These are phyloP conservation scores for Penicillium sp. DNA, from an alignment of 2,329 filamentous ascomycete genomes.

Conservation along the genomic window DNA sequence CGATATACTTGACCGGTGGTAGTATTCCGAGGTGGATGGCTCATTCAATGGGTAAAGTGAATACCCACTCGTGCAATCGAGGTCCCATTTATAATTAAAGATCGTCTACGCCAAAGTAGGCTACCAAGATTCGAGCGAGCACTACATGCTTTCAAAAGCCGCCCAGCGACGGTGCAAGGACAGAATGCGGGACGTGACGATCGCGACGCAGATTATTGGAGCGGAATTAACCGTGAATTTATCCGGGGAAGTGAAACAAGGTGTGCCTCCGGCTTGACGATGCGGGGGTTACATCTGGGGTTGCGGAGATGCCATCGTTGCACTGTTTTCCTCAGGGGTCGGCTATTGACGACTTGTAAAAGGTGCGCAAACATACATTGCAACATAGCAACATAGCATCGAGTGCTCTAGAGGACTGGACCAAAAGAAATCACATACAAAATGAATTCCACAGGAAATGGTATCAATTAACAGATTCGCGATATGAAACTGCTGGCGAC, in stretches of 20 bases:
- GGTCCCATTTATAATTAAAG: neutral
- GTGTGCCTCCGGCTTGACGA: conserved; percentile 1
- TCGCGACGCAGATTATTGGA: conserved; percentile 3
- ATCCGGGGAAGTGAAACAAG: neutral
- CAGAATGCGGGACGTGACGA: neutral
- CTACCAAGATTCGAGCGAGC: conserved; percentile 1
- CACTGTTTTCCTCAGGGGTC: conserved; percentile 4
- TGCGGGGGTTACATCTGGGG: conserved; percentile 21
- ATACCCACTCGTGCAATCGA: neutral
- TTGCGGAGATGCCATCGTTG: conserved; percentile 13
- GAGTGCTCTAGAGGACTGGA: neutral
- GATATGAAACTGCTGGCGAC: conserved; percentile 1
- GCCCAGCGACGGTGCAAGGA: neutral
- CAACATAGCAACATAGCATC: neutral
- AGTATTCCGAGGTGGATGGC: no score
- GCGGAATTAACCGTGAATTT: neutral
- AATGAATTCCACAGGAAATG: conserved; percentile 1
- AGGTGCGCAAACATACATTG: neutral
- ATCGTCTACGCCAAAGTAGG: conserved; percentile 3
- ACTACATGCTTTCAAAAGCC: conserved; percentile 12
- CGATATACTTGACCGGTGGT: neutral
- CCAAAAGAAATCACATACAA: neutral
- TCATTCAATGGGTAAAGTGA: neutral
- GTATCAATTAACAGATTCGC: conserved; percentile 17
- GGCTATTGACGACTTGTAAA: conserved; percentile 10